Evolutionary conservation across 2,329 filamentous ascomycete species (phyloP), one percentile per base, ranked within the genome.

Genomic region (Tricladium varicosporioides): DNA sequence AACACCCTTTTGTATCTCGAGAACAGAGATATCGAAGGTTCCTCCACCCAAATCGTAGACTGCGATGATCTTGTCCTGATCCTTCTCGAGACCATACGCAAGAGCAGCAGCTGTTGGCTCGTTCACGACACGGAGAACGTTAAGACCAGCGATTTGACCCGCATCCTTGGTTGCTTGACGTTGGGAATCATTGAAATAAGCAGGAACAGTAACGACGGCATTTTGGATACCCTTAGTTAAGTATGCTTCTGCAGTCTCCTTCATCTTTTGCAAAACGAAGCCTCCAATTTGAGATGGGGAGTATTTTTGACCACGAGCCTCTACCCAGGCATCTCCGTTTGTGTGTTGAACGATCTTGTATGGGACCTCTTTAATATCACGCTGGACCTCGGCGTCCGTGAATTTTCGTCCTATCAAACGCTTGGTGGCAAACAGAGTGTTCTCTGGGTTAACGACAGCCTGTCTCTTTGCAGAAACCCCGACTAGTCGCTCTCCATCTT

Each of bases 161-260:
- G 93, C 93, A 73, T 97, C 92, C 85, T 97, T 97, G 78, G 92
- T 97, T 68, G 92, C 92, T 79, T 97, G 93, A 79, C 92, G 90
- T 80, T 97, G 92, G 60, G 91, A 92, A 78, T 97, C 92, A 78
- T 97, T 97, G 85, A 97, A 97, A 84, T 97, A 97, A 70, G 92
- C 92, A 63, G 92, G 92, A 40, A 97, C 92, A 60, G 93, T 97
- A 68, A 97, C 93, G 60, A 97, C 93, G 69, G 92, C 93, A 74
- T 97, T 96, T 85, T 96, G 94, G 71, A 96, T 79, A 60, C 85
- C 85, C 82, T 92, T 96, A 78, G 89, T 86, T 65, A 96, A 85
- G 80, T 95, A 96, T 61, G 89, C 82, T 81, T 97, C 92, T 65
- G 93, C 93, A 52, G 93, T 97, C 83, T 97, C 93, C 86, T 96